Base-by-base conservation (phyloP, 2,329 filamentous ascomycete species). In the Diaporthe amygdali region DNA sequence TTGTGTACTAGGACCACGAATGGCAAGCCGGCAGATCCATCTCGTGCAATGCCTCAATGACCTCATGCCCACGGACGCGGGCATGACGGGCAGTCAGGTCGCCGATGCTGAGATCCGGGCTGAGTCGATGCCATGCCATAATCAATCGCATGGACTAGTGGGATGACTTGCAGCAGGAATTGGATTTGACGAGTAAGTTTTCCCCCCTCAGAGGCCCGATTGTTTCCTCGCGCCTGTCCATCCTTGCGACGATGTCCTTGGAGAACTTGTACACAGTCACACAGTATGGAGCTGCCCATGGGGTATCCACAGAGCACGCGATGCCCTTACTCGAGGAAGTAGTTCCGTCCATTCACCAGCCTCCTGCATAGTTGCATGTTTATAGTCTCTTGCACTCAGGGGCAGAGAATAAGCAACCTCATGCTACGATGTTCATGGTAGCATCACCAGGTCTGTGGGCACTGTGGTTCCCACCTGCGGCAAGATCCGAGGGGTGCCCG, bases 401-500 rank as follows among this genome's bases (percentile, higher is more conserved):
- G 59, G 59, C 59, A 64, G 30, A n/a, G 30, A 64, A 64, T 47
- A 64, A 64, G 59, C 59, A 64, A 64, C 14, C 59, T 30, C 59
- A 63, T 63, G 41, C 41, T 34, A 14, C 59, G 41, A 63, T 20
- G 32, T 34, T 47, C 41, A 34, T 59, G 59, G 41, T 17, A 37
- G 27, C 44, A 64, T 37, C 59, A 37, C 59, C 59, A 64, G 59
- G 59, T 37, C 44, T 64, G 59, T 64, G 59, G 59, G 41, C 59
- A 41, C 25, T 52, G 41, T 32, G 67, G 44, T 30, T 46, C 68
- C 59, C 39, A 54, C 49, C 41, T 59, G 39, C 69, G 69, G 69
- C 52, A 71, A 63, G 63, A 68, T 61, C 69, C 63, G 69, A 61
- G 37, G 54, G 59, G n/a, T 56, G 61, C 61, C 61, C 22, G 47